These are phyloP conservation scores for Mollisia scopiformis DNA, from an alignment of 2,329 filamentous ascomycete genomes.

Conservation along the genomic window DNA sequence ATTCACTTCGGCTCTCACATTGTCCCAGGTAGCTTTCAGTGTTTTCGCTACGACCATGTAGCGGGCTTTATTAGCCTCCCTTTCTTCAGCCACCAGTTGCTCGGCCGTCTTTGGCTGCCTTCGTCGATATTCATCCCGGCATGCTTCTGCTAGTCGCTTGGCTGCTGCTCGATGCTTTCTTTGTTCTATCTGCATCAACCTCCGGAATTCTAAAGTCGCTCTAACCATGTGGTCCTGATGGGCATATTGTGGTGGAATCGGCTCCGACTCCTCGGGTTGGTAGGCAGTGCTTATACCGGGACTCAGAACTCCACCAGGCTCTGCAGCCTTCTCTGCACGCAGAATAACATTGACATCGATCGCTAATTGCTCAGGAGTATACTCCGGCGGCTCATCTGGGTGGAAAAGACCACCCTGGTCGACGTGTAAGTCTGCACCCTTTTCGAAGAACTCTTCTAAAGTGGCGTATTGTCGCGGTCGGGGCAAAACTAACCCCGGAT, in stretches of 20 bases:
- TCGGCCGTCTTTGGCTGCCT: conserved; percentile 77
- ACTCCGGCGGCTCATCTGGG: conserved; percentile 57
- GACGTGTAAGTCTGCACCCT: conserved; percentile 54
- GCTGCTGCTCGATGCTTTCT: conserved; percentile 75
- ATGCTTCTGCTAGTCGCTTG: conserved; percentile 78
- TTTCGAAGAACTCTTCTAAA: conserved; percentile 61
- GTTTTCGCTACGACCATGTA: conserved; percentile 73
- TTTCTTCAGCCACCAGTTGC: conserved; percentile 79
- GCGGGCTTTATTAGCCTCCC: conserved; percentile 64
- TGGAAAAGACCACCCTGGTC: conserved; percentile 59
- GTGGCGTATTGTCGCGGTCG: conserved; percentile 52
- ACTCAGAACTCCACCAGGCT: conserved; percentile 77
- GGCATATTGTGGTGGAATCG: conserved; percentile 83
- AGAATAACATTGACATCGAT: conserved; percentile 72
- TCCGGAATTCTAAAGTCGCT: conserved; percentile 79
- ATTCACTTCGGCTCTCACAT: conserved; percentile 64
- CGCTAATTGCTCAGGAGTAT: conserved; percentile 63
- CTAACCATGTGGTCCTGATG: conserved; percentile 83
- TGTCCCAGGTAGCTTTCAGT: conserved; percentile 63
- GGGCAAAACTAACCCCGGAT: conserved; percentile 60
- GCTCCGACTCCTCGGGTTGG: conserved; percentile 67
- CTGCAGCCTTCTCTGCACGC: conserved; percentile 71
- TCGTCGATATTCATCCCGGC: conserved; percentile 73
- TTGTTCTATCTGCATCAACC: conserved; percentile 79
- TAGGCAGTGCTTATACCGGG: conserved; percentile 71